Conservation (phyloP, 2,329 filamentous ascomycete species). For the Didymella arachidicola region DNA sequence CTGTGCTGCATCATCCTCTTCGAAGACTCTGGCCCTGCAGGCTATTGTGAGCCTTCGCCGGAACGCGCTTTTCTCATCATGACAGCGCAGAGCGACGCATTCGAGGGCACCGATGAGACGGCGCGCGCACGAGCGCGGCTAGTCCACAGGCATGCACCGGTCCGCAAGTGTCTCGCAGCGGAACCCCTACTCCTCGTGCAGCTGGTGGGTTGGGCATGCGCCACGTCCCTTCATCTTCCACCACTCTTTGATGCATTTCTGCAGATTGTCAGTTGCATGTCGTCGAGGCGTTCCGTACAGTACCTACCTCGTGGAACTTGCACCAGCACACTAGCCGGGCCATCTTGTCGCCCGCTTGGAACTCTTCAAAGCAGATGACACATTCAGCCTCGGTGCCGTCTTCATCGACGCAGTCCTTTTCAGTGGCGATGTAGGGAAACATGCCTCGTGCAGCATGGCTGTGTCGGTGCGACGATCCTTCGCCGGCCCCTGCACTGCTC, state of each 20-base stretch:
- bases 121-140: neutral
- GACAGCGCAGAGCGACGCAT: neutral
- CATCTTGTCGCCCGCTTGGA: slow-evolving; percentile 66
- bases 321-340: slow-evolving; percentile 69
- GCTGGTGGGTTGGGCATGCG: slow-evolving; percentile 68
- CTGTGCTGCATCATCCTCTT: neutral
- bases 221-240: slow-evolving; percentile 64
- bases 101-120: neutral
- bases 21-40: neutral
- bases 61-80: neutral
- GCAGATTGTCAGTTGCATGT: neutral
- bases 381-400: slow-evolving; percentile 63
- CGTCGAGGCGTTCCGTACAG: neutral
- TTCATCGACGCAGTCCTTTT: slow-evolving; percentile 69
- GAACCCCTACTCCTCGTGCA: slow-evolving; percentile 34
- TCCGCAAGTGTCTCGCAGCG: neutral
- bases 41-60: neutral
- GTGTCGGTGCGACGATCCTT: slow-evolving; percentile 37
- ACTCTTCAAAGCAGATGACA: slow-evolving; percentile 71
- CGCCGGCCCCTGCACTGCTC: slow-evolving; percentile 39
- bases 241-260: slow-evolving; percentile 66
- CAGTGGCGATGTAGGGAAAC: slow-evolving; percentile 64
- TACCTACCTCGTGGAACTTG: slow-evolving; percentile 65
- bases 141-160: neutral
- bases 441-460: slow-evolving; percentile 51